phyloP scores from a whole-genome alignment of 1,139 yeast species.

The Magnusiomyces ingens region DNA sequence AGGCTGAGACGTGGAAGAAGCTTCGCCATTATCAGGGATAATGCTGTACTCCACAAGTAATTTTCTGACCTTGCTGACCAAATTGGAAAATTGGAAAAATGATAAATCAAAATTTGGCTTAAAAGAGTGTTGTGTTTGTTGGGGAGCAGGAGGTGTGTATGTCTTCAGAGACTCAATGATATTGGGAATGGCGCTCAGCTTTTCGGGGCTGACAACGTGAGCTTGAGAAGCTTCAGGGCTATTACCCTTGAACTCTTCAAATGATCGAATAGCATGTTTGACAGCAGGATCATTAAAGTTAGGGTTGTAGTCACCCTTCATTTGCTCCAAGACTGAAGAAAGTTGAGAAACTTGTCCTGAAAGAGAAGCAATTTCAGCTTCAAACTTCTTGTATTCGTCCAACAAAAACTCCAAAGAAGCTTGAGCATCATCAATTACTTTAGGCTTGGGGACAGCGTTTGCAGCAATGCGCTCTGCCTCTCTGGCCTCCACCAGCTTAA shows the following conservation, averaged over 20 bases:
- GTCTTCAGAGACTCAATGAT: neutral
- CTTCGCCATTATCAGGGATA: neutral
- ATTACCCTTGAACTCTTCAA: conserved; percentile 35
- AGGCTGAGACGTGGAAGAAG: neutral
- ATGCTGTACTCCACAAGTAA: neutral
- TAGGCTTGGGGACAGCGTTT: conserved; percentile 5
- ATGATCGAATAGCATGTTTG: conserved; percentile 58
- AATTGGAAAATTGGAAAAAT: neutral
- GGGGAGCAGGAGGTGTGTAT: neutral
- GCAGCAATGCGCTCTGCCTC: neutral
- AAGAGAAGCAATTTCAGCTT: conserved; percentile 27
- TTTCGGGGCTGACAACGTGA: neutral
- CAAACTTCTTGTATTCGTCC: conserved; percentile 24
- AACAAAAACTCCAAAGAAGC: conserved; percentile 24
- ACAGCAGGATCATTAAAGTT: conserved; percentile 89
- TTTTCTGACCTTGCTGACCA: neutral
- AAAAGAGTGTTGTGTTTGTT: neutral
- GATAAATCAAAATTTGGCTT: too few relatives aligned
- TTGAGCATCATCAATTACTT: conserved; percentile 20
- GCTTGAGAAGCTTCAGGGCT: conserved; percentile 6
- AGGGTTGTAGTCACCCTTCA: conserved; percentile 66
- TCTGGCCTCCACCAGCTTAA: conserved; percentile 8
- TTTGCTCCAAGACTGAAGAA: conserved; percentile 41
- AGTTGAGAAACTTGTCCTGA: neutral
- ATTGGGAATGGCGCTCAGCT: neutral